Evolutionary conservation across 257 asterid species (phyloP), one percentile per base, ranked within the genome.

Genomic region (Solanum stenotomum): DNA sequence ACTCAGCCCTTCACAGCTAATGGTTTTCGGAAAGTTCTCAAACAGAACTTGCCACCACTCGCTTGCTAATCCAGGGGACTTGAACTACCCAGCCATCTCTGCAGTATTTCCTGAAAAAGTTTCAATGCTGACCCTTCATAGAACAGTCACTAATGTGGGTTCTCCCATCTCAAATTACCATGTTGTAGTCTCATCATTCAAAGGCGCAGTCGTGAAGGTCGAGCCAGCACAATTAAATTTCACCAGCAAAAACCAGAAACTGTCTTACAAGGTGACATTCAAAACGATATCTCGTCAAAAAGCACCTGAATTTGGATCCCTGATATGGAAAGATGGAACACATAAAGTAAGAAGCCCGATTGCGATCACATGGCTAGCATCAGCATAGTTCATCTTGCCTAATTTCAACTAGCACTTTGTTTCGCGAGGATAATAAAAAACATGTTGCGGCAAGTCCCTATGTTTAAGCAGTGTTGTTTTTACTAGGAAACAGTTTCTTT

Each of bases 71-170:
- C 87, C 95, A 0, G 98, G 98, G 49, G 98, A 93, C 37, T 87
- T 97, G 89, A 97, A 97, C 87, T 97, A 97, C 83, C 99, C 98
- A 0, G 98, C 99, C 3, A 91, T 96, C 20, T 97, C 98, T 0
- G 93, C 93, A 0, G 94, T 96, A 5, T 93, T 96, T 33, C 92
- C 96, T 2, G 98, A 94, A 87, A 89, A 91, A 13, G 56, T 52
- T 3, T 87, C 96, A 0, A 87, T 87, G 20, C 16, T 94, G 87
- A 92, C 93, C 5, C 87, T 96, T 29, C 93, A 67, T 9, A 88
- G 99, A 78, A 95, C 98, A 2, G 98, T 88, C 38, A 97, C 98
- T 34, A 97, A 97, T 35, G 98, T 97, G 18, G 99, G 98, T 3
- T 89, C 93, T 20, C 88, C 95, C 5, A 88, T 82, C 5, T 95